Evolutionary conservation across 768 basidiomycete species (phyloP).

Genomic region (Tricholoma sp.): DNA sequence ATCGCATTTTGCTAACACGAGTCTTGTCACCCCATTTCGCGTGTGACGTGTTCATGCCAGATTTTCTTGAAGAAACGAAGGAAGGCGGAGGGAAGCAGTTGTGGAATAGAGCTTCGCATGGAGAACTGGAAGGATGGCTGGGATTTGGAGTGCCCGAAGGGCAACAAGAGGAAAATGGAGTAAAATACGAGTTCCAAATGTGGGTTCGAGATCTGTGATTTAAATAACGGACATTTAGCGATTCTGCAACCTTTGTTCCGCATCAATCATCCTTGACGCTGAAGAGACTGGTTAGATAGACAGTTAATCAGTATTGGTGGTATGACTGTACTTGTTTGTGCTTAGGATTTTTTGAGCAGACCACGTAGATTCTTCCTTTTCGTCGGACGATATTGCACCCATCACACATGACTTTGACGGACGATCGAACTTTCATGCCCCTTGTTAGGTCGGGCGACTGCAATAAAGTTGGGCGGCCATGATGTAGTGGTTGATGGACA

Average conservation of each 20-base stretch:
- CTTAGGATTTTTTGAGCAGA: constrained; percentile 92
- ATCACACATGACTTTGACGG: constrained; percentile 92
- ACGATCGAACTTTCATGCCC: constrained; percentile 96
- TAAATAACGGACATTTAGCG: too few species aligned
- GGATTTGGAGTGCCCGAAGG: constrained; percentile 76
- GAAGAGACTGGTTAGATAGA: constrained; percentile 13
- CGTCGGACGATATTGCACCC: constrained; percentile 85
- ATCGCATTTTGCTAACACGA: constrained; percentile 86
- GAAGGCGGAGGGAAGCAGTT: constrained; percentile 29
- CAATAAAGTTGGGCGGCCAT: constrained; percentile 18
- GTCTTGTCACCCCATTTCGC: constrained; percentile 70
- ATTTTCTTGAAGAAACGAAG: constrained; percentile 43
- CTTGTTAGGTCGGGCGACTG: constrained; percentile 39
- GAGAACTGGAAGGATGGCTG: constrained; percentile 68
- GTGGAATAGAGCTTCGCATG: constrained; percentile 60
- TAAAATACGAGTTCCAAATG: constrained; percentile 93
- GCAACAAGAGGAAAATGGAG: constrained; percentile 74
- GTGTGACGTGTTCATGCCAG: constrained; percentile 86
- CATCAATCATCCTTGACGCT: constrained; percentile 58
- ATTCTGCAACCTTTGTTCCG: too few species aligned
- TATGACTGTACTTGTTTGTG: constrained; percentile 80
- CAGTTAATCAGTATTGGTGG: background rate
- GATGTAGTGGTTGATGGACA: constrained; percentile 26
- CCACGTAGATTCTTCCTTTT: constrained; percentile 88
- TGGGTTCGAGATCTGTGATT: constrained; percentile 56